Percentiles rank a stretch among this genome's conserved stretches.
phyloP scores from a whole-genome alignment of 768 basidiomycete genomes.

The Trametes villosa region DNA sequence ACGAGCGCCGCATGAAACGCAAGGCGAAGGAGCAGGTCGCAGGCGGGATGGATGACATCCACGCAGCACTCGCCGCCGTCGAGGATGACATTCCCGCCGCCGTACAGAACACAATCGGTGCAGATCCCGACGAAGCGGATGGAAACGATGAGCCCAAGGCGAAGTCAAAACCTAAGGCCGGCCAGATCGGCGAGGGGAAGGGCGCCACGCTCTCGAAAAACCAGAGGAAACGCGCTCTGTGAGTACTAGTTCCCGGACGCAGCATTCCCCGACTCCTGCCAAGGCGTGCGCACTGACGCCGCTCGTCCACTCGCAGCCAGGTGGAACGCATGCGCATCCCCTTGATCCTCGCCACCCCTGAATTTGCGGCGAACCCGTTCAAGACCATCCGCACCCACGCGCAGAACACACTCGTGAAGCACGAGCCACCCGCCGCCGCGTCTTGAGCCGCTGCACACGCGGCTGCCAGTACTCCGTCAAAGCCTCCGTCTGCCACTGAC shows the following conservation, averaged over 20 bases:
- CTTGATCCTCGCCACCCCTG: conserved; percentile 65
- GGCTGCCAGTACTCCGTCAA: not conserved
- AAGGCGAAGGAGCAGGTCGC: conserved; percentile 54
- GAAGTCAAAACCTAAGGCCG: conserved; percentile 39
- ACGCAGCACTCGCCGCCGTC: conserved; percentile 58
- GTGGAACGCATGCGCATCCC: conserved; percentile 72
- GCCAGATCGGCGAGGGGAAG: conserved; percentile 72
- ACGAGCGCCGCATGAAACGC: conserved; percentile 69
- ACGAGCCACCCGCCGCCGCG: conserved; percentile 31
- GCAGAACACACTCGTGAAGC: conserved; percentile 73
- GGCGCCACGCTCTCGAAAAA: conserved; percentile 57
- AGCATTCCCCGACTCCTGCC: conserved; percentile 14
- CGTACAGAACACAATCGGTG: conserved; percentile 21
- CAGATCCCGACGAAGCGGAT: conserved; percentile 1
- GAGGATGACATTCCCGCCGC: conserved; percentile 40
- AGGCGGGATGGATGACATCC: conserved; percentile 40
- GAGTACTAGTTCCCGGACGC: conserved; percentile 35
- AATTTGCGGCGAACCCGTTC: conserved; percentile 73
- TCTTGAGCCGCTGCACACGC: conserved; percentile 8
- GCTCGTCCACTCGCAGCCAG: conserved; percentile 46
- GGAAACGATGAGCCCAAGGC: conserved; percentile 19
- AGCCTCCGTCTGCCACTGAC: not conserved
- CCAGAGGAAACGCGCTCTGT: conserved; percentile 75
- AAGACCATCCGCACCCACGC: conserved; percentile 79
- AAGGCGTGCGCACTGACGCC: conserved; percentile 9